A percentile compares a stretch with the other conserved stretches of the same genome.
These are phyloP conservation scores for Arachis monticola DNA, from an alignment of 331 rosid genomes.

Conservation along the genomic window DNA sequence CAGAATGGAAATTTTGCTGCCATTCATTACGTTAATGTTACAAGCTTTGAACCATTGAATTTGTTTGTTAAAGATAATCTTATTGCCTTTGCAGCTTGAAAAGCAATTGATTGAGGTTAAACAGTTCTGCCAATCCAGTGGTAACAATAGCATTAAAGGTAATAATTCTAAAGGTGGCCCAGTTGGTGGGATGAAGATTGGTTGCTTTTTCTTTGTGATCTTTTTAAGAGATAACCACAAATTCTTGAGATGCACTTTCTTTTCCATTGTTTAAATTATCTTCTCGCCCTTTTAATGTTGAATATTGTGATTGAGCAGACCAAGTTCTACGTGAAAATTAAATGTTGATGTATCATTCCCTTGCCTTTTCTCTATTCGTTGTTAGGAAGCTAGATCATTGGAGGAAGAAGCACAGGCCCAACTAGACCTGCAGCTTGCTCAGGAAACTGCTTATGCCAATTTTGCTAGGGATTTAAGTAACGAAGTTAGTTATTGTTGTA, in stretches of 20 bases:
- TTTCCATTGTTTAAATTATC: constrained; percentile 11
- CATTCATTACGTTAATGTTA: not conserved
- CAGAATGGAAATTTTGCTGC: not conserved
- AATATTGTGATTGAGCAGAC: constrained; percentile 18
- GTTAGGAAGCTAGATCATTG: constrained; percentile 61
- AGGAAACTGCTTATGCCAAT: constrained; percentile 60
- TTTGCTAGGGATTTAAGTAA: constrained; percentile 57
- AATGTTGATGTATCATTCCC: constrained; percentile 22
- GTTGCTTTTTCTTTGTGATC: not conserved
- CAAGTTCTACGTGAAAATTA: constrained; percentile 23
- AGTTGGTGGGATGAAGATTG: not conserved
- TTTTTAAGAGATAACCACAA: constrained; percentile 13
- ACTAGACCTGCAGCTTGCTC: constrained; percentile 52
- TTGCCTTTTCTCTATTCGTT: constrained; percentile 22
- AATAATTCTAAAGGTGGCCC: constrained; percentile 50
- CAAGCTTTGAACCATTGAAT: constrained; percentile 22
- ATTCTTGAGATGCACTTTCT: constrained; percentile 9
- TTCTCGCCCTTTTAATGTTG: constrained; percentile 11
- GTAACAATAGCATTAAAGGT: constrained; percentile 39
- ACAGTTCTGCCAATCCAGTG: constrained; percentile 46
- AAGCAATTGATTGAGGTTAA: constrained; percentile 57
- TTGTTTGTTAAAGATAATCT: constrained; percentile 21
- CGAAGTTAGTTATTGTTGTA: constrained; percentile 58
- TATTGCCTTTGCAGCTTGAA: constrained; percentile 59
- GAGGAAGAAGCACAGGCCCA: constrained; percentile 66